Base-by-base conservation (phyloP, 176 grass and related monocot species). In the Phoenix roebelenii region DNA sequence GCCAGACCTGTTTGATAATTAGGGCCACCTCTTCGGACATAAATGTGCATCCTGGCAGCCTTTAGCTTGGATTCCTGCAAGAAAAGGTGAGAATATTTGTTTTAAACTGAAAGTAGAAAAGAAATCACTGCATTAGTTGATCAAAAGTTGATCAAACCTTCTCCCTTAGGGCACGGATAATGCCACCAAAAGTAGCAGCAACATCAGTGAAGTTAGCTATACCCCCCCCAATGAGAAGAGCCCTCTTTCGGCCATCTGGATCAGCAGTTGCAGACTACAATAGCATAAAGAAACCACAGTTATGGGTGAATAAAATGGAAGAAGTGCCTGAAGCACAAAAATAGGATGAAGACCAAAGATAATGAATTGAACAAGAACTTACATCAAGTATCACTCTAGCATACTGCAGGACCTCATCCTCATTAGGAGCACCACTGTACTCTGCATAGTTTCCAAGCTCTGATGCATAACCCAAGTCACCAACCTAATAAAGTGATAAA, bases 151-250 rank as follows among this genome's bases (percentile, higher is more conserved):
- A n/a, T 39, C 23, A 77, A 44, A 77, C 91, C 86, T 96, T 96
- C 83, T 96, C 91, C 59, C 83, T 96, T 64, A 96, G 60, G 64
- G 91, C 91, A n/a, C 65, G 71, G 64, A 90, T 96, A 60, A 96
- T 90, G 63, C 86, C 91, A 72, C 69, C 87, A 61, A 96, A 96
- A 51, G 91, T 96, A 49, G 91, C 80, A 17, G 91, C 91, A 22
- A 90, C 91, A 74, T 96, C 86, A 6, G 91, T 96, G 77, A 96
- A 96, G 79, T 96, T 96, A 62, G 86, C 91, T 50, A 96, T 96
- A 35, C 91, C 91, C 24, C 91, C 91, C 80, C 91, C 91, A 3
- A 96, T 87, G 61, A 96, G 83, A 52, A 96, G 83, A 24, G 83
- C 91, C 72, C 91, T 85, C 80, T 90, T 96, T 3, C 61, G 86